These are phyloP conservation scores for Mycosphaerella arachidis DNA, from an alignment of 2,329 filamentous ascomycete species.

Conservation along the genomic window DNA sequence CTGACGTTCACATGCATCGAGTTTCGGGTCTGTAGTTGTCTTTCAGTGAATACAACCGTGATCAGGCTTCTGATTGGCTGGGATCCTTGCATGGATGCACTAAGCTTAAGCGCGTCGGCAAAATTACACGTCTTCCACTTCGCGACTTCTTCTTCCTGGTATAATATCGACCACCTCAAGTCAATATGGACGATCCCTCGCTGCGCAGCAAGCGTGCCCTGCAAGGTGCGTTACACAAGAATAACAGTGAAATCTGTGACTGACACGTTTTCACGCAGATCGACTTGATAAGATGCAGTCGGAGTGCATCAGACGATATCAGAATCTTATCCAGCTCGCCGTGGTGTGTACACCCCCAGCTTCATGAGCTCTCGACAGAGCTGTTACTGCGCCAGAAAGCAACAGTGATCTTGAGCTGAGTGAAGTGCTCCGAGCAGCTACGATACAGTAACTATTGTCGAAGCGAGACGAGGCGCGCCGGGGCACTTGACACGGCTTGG, in stretches of 20 bases:
- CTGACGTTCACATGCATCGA: neutral
- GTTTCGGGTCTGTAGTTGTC: neutral
- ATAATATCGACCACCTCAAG: neutral
- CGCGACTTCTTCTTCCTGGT: neutral
- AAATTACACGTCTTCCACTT: neutral
- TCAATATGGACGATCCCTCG: neutral
- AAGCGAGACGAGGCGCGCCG: too few relatives aligned
- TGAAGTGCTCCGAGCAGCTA: too few relatives aligned
- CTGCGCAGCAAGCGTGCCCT: constrained; percentile 1
- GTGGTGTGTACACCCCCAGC: constrained; percentile 36
- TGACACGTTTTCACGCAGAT: constrained; percentile 22
- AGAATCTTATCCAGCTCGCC: constrained; percentile 52
- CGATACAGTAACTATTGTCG: too few relatives aligned
- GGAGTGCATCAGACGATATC: constrained; percentile 48
- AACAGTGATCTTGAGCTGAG: too few relatives aligned
- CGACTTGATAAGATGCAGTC: constrained; percentile 39
- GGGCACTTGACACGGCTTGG: too few relatives aligned
- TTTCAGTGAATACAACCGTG: neutral
- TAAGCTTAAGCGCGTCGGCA: too few relatives aligned
- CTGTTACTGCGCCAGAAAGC: too few relatives aligned
- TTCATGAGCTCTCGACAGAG: too few relatives aligned
- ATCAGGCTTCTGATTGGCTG: too few relatives aligned
- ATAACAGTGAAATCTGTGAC: neutral
- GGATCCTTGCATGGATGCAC: too few relatives aligned
- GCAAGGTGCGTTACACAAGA: neutral